Percentiles rank a stretch among this genome's conserved stretches.
Evolutionary conservation across 2,329 filamentous ascomycete genomes (phyloP).

Genomic region (Colletotrichum limetticola): DNA sequence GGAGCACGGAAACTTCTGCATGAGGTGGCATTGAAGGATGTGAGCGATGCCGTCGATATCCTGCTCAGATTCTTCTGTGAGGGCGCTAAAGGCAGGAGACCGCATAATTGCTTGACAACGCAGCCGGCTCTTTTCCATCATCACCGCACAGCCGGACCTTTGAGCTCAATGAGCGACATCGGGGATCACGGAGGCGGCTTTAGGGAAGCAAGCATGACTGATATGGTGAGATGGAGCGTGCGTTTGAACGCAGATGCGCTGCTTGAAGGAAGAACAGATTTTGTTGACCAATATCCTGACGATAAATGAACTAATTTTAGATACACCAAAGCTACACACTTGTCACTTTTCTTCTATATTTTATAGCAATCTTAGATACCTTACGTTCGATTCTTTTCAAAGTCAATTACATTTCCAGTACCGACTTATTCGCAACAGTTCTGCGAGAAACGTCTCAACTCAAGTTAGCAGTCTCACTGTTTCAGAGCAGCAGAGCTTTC

Average conservation of each 20-base stretch:
- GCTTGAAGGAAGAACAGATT: slow-evolving; percentile 45
- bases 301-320: not conserved
- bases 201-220: slow-evolving; percentile 43
- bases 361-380: too few species aligned
- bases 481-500: too few species aligned
- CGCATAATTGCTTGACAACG: slow-evolving; percentile 52
- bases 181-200: slow-evolving; percentile 44
- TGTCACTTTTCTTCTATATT: too few species aligned
- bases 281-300: slow-evolving; percentile 44
- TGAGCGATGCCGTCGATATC: too few species aligned
- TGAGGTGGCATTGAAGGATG: slow-evolving; percentile 53
- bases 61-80: slow-evolving; percentile 62
- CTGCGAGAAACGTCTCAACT: too few species aligned
- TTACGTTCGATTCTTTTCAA: too few species aligned
- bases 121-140: slow-evolving; percentile 59
- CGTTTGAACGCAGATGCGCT: slow-evolving; percentile 52
- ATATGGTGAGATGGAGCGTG: slow-evolving; percentile 52
- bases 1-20: slow-evolving; percentile 55
- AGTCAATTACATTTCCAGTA: too few species aligned
- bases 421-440: too few species aligned
- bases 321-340: too few species aligned
- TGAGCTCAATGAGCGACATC: slow-evolving; percentile 55
- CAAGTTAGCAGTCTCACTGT: too few species aligned
- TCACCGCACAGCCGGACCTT: too few species aligned
- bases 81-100: slow-evolving; percentile 44